These are phyloP conservation scores for Lyophyllum shimeji DNA, from an alignment of 768 basidiomycete genomes.

Conservation along the genomic window DNA sequence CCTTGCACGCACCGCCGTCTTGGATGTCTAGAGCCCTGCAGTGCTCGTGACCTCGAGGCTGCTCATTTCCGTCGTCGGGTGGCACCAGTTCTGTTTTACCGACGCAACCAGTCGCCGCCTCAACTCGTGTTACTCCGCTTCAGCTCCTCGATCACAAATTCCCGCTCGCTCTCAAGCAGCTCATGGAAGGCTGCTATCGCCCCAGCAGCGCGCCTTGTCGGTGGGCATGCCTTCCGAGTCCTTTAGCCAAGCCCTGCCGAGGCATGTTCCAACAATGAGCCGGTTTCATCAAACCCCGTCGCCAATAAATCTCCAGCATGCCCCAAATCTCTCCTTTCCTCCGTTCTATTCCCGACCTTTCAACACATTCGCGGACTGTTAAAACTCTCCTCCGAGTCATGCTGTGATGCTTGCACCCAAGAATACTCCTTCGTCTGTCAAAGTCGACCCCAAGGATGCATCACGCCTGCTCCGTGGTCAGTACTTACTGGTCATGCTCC, in stretches of 20 bases:
- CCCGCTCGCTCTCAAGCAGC: neutral
- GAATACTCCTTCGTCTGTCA: neutral
- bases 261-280: neutral
- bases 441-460: neutral
- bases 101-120: conserved; percentile 3
- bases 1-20: neutral
- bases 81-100: neutral
- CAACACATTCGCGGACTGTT: neutral
- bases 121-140: conserved; percentile 13
- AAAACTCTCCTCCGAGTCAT: neutral
- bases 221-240: neutral
- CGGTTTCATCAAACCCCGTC: neutral
- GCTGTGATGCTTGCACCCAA: neutral
- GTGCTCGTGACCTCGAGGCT: neutral
- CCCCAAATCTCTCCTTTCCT: neutral
- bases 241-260: neutral
- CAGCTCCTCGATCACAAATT: neutral
- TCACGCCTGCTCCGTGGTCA: no score
- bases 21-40: neutral
- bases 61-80: neutral
- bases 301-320: neutral
- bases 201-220: neutral
- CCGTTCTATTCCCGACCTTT: conserved; percentile 4
- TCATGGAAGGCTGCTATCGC: neutral
- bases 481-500: no score